Evolutionary conservation across 1,284 basidiomycete species (phyloP).

Genomic region (Trichosporon sp.): DNA sequence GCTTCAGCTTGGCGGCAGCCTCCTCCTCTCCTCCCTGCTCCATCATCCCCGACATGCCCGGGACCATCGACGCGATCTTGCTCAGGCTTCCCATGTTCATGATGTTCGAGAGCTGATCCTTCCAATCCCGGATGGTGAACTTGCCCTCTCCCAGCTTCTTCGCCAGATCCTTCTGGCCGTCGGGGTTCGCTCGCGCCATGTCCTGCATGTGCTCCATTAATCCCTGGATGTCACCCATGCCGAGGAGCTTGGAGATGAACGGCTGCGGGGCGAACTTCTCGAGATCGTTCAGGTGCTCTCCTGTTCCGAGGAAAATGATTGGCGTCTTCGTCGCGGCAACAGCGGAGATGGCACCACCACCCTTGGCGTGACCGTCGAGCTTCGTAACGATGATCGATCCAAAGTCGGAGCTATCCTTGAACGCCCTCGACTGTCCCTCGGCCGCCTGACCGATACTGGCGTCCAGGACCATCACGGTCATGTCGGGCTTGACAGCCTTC

Average conservation of each 20-base stretch:
- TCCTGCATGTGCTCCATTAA: constrained; percentile 98
- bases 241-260: constrained; percentile 94
- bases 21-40: constrained; percentile 91
- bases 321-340: constrained; percentile 98
- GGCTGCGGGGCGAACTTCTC: constrained; percentile 94
- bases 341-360: constrained; percentile 91
- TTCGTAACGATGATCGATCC: constrained; percentile 99
- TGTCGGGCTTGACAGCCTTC: constrained; percentile 85
- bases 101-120: constrained; percentile 93
- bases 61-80: constrained; percentile 99
- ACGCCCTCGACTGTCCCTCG: constrained; percentile 89
- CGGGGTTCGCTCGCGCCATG: constrained; percentile 83
- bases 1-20: constrained; percentile 76
- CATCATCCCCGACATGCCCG: constrained; percentile 85
- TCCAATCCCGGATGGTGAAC: constrained; percentile 93
- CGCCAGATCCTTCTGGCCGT: constrained; percentile 96
- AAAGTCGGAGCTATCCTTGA: constrained; percentile 97
- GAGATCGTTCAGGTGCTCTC: constrained; percentile 93
- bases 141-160: constrained; percentile 98
- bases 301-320: constrained; percentile 97
- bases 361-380: constrained; percentile 99
- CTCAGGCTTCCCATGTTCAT: constrained; percentile 99
- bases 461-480: constrained; percentile 85
- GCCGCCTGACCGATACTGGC: constrained; percentile 86
- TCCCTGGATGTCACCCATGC: constrained; percentile 92